These are phyloP conservation scores for Candolleomyces eurysporus DNA, from an alignment of 768 basidiomycete genomes.

Conservation along the genomic window DNA sequence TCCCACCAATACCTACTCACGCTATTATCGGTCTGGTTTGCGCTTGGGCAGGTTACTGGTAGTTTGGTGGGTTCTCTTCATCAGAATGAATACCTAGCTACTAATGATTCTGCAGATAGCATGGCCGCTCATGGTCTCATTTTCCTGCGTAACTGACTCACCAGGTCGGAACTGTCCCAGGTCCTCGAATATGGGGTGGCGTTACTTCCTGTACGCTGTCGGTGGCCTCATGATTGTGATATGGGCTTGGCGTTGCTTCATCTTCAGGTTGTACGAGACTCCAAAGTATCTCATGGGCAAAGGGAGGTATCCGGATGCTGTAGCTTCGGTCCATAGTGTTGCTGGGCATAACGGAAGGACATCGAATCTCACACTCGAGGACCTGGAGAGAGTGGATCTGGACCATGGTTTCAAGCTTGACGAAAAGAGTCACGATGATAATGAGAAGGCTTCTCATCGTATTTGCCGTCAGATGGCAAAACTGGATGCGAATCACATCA, in stretches of 20 bases:
- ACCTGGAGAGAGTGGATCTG: slow-evolving; percentile 31
- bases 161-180: slow-evolving; percentile 35
- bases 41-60: slow-evolving; percentile 68
- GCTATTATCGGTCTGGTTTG: slow-evolving; percentile 78
- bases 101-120: slow-evolving; percentile 34
- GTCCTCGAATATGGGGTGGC: slow-evolving; percentile 66
- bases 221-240: slow-evolving; percentile 68
- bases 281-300: slow-evolving; percentile 76
- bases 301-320: slow-evolving; percentile 65
- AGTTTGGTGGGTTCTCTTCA: too few relatives aligned
- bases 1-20: slow-evolving; percentile 77
- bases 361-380: slow-evolving; percentile 45
- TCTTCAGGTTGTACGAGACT: slow-evolving; percentile 69
- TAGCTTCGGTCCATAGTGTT: slow-evolving; percentile 58
- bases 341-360: slow-evolving; percentile 60
- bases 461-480: slow-evolving; percentile 33
- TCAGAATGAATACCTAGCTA: too few relatives aligned
- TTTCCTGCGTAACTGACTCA: slow-evolving; percentile 48
- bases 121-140: slow-evolving; percentile 70
- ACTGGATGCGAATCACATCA: slow-evolving; percentile 42
- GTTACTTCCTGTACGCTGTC: slow-evolving; percentile 72
- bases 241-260: slow-evolving; percentile 47
- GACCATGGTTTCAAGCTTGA: too few relatives aligned
- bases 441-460: not conserved
- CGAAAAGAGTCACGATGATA: too few relatives aligned